Percentiles rank a stretch among this genome's conserved stretches.
These are phyloP conservation scores for Dipteronia dyeriana DNA, from an alignment of 345 rosid genomes.

Conservation along the genomic window DNA sequence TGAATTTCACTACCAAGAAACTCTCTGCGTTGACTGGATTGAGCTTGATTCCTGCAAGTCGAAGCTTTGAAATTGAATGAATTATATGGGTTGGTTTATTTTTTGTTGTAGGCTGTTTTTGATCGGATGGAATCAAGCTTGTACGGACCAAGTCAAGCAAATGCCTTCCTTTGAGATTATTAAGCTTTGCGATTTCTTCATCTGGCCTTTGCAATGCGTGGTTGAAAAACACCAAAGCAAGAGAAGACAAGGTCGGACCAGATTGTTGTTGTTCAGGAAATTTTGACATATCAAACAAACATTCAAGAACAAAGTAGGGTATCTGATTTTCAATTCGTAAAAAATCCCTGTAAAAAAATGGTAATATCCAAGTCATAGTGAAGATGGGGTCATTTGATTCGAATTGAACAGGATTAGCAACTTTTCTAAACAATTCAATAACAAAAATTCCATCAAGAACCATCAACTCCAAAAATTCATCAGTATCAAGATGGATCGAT, in stretches of 20 bases:
- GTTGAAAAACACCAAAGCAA: slow-evolving; percentile 69
- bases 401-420: slow-evolving; percentile 32
- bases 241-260: slow-evolving; percentile 33
- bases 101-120: background rate
- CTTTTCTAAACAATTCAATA: slow-evolving; percentile 64
- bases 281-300: slow-evolving; percentile 48
- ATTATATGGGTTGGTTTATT: slow-evolving; percentile 41
- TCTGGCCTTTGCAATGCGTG: slow-evolving; percentile 44
- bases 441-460: slow-evolving; percentile 70
- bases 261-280: slow-evolving; percentile 36
- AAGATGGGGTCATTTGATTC: slow-evolving; percentile 68
- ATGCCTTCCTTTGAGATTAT: slow-evolving; percentile 44
- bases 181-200: slow-evolving; percentile 29
- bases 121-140: slow-evolving; percentile 44
- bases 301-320: slow-evolving; percentile 67
- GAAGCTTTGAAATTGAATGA: slow-evolving; percentile 69
- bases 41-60: slow-evolving; percentile 59
- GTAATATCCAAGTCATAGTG: slow-evolving; percentile 70
- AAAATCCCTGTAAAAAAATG: slow-evolving; percentile 70
- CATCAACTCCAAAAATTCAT: slow-evolving; percentile 68
- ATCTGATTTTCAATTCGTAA: slow-evolving; percentile 61
- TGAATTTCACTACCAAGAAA: slow-evolving; percentile 63
- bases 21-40: slow-evolving; percentile 33
- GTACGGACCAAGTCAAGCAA: slow-evolving; percentile 69
- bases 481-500: slow-evolving; percentile 33